These are phyloP conservation scores for Xylaria curta DNA, from an alignment of 495 filamentous ascomycete species.

Conservation along the genomic window DNA sequence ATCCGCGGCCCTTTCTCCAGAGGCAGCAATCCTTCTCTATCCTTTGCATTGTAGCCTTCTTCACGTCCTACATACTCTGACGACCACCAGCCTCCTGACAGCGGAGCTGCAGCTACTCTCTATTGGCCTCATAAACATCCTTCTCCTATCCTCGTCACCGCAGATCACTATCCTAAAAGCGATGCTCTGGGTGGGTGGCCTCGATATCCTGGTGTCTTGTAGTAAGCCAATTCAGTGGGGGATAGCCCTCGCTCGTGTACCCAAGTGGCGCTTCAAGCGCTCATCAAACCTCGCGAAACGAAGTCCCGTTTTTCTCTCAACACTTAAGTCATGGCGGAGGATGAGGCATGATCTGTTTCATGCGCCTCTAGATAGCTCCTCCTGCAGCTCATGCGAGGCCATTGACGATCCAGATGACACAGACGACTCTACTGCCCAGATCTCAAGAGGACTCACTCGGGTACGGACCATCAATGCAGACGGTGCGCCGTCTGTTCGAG, in stretches of 20 bases:
- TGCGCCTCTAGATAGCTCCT: conserved; percentile 38
- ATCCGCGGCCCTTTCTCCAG: conserved; percentile 51
- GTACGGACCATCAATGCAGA: conserved; percentile 10
- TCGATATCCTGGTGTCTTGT: conserved; percentile 76
- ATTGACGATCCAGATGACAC: conserved; percentile 38
- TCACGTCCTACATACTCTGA: conserved; percentile 74
- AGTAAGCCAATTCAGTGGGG: conserved; percentile 82
- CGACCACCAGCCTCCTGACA: conserved; percentile 82
- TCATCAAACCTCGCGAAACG: conserved; percentile 36
- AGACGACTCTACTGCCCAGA: conserved; percentile 18
- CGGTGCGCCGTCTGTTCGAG: not conserved
- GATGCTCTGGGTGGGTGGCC: conserved; percentile 85
- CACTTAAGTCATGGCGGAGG: conserved; percentile 38
- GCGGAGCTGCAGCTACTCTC: conserved; percentile 90
- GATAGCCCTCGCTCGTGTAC: conserved; percentile 83
- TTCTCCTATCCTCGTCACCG: conserved; percentile 78
- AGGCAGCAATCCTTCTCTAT: conserved; percentile 73
- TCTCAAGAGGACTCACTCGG: conserved; percentile 23
- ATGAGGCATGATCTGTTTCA: conserved; percentile 42
- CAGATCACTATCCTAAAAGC: conserved; percentile 84
- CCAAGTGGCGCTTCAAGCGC: conserved; percentile 85
- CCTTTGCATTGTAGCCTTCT: conserved; percentile 87
- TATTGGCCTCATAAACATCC: conserved; percentile 78
- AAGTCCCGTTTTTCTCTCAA: conserved; percentile 34
- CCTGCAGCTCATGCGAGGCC: conserved; percentile 41